Base-by-base conservation (phyloP, 2,329 filamentous ascomycete species). In the Botrytis hyacinthi region DNA sequence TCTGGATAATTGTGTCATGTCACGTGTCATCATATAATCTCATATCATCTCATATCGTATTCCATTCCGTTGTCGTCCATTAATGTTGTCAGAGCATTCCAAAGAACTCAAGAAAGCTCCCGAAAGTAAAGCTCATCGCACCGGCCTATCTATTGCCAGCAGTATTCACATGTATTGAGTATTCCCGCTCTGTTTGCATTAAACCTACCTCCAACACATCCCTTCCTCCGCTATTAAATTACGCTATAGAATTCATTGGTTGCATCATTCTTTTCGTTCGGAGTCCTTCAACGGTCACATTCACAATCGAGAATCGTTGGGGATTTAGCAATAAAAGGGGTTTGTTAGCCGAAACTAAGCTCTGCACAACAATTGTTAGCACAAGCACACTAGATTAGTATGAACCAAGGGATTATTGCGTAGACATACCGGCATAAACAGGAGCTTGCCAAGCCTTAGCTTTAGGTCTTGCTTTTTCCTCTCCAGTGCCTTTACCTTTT, bases 401-500 rank as follows among this genome's bases (percentile, higher is more conserved):
- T 48, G 14, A 32, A 51, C 14, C 18, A 66, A 44, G 20, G 14
- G 10, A 2, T n/a, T 1, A 48, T 40, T 51, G n/a, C 32, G 16
- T n/a, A 48, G n/a, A 76, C 78, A 37, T 65, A 81, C 81, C 82
- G 77, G 82, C 80, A 79, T 83, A 84, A 44, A 83, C 80, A 54
- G 82, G 81, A 60, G 82, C 78, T 75, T 84, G 82, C 83, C 83
- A 84, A 42, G 80, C 80, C 75, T 83, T 82, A 66, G 80, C 81
- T 78, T 83, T 83, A 72, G 76, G 80, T 76, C 79, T 82, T 73
- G 75, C 79, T 29, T 76, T 78, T 22, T 76, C 77, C 70, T 74
- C 75, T 73, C 78, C 70, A 74, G 59, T 70, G 22, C 74, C 78
- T 73, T 78, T 78, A 44, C 80, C 79, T 40, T 72, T 76, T 7